A percentile compares a stretch with the other conserved stretches of the same genome.
These are phyloP conservation scores for Hansenula sp. DNA, from an alignment of 1,139 yeast genomes.

Conservation along the genomic window DNA sequence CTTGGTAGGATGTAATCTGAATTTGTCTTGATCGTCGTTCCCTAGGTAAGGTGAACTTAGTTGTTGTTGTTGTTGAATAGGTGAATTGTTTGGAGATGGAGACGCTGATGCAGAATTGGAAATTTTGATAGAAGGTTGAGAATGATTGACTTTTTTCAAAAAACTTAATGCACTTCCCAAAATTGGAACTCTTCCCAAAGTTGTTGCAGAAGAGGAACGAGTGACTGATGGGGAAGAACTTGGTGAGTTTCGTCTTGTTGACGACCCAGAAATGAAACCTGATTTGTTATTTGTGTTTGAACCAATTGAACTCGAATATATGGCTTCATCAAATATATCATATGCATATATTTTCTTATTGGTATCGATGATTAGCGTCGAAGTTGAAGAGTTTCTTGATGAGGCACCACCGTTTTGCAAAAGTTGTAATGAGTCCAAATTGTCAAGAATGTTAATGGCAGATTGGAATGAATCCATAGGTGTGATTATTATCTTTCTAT, in stretches of 20 bases:
- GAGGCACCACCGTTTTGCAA: constrained; percentile 1
- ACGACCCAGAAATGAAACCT: not conserved
- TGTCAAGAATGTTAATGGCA: constrained; percentile 11
- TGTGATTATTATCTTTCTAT: constrained; percentile 43
- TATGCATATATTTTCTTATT: constrained; percentile 30
- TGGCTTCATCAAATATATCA: constrained; percentile 70
- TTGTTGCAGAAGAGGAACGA: constrained; percentile 31
- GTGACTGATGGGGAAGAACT: constrained; percentile 18
- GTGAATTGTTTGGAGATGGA: constrained; percentile 1
- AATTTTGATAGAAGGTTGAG: constrained; percentile 7
- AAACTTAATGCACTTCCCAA: constrained; percentile 26
- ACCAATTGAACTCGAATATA: constrained; percentile 46
- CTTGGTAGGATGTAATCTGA: not conserved
- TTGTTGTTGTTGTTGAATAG: not conserved
- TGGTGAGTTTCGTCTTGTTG: constrained; percentile 5
- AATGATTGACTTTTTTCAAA: constrained; percentile 21
- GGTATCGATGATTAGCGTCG: not conserved
- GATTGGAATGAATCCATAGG: constrained; percentile 26
- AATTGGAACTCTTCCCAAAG: constrained; percentile 21
- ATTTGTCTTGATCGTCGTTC: not conserved
- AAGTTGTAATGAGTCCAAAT: not conserved
- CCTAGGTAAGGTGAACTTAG: constrained; percentile 3
- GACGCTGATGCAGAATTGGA: not conserved
- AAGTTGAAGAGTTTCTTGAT: constrained; percentile 3
- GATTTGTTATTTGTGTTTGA: constrained; percentile 2